Evolutionary conservation across 176 grass and related monocot genomes (phyloP).

Genomic region (Rhynchospora breviuscula): DNA sequence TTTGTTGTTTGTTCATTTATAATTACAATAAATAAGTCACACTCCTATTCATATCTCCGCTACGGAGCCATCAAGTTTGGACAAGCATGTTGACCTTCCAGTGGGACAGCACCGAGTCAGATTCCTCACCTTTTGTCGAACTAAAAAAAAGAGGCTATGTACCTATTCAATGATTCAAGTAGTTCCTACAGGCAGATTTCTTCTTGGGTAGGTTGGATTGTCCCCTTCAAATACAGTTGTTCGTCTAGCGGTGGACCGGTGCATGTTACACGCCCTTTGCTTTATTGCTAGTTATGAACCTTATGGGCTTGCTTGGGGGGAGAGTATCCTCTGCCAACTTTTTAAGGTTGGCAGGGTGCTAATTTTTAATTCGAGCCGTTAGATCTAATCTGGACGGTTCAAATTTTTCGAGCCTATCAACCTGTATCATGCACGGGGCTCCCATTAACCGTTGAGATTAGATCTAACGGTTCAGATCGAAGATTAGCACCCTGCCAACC

Average conservation of each 20-base stretch:
- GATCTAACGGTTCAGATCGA: too few relatives aligned
- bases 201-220: not conserved
- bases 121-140: conserved; percentile 7
- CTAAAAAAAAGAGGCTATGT: not conserved
- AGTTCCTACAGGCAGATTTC: not conserved
- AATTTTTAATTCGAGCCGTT: too few relatives aligned
- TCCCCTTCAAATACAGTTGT: conserved; percentile 12
- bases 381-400: too few relatives aligned
- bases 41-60: not conserved
- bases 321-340: too few relatives aligned
- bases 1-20: not conserved
- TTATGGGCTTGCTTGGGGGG: not conserved
- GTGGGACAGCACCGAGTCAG: not conserved
- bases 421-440: too few relatives aligned
- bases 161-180: conserved; percentile 8
- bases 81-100: not conserved
- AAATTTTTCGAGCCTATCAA: too few relatives aligned
- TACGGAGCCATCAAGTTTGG: not conserved
- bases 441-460: too few relatives aligned
- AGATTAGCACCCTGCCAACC: too few relatives aligned
- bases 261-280: not conserved
- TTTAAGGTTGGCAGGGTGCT: too few relatives aligned
- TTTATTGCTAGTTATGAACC: conserved; percentile 8
- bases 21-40: not conserved
- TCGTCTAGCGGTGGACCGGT: not conserved